Base-by-base conservation (phyloP, 129 eudicot genomes). In the Centrapalus pauciflorus region DNA sequence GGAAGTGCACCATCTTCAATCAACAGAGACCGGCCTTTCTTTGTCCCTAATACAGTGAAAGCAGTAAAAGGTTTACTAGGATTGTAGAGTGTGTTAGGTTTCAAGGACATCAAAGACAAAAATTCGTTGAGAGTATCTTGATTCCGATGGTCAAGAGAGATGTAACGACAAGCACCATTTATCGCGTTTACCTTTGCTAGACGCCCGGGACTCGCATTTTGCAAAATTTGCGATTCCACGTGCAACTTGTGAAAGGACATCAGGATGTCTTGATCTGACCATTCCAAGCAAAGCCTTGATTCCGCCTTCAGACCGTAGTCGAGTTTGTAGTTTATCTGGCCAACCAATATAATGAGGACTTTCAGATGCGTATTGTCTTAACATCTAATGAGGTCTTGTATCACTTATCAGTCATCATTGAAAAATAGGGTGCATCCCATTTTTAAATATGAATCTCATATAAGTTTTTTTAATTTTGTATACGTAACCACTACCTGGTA, bases 201-300 rank as follows among this genome's bases (percentile, higher is more conserved):
- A 79, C 13, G 91, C 82, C 64, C 95, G 86, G 32, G 97, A 90
- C 65, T 90, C 97, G 34, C 95, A 90, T 75, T 86, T 90, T 4
- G 97, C 95, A 70, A 90, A 86, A 77, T 90, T 90, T 55, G 97
- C 97, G 46, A 90, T 81, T 16, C 97, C 97, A 26, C 97, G 97
- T 55, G 97, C 97, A 81, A 90, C 87, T 85, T 90, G 97, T 2
- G 91, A 81, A 34, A 90, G 89, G 65, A 90, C 97, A 60, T 90
- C 95, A 23, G 88, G 91, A 86, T 90, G 97, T 43, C 97, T 82
- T 28, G 95, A 81, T 76, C 90, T 75, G 50, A 90, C 97, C 95
- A 90, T 90, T 21, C 89, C 90, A 43, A 90, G 73, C 52, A 90
- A 74, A 25, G 97, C 95, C 76, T 78, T 86, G 23, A 90, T 86